These are phyloP conservation scores for Colletotrichum scovillei DNA, from an alignment of 2,329 filamentous ascomycete genomes.

Conservation along the genomic window DNA sequence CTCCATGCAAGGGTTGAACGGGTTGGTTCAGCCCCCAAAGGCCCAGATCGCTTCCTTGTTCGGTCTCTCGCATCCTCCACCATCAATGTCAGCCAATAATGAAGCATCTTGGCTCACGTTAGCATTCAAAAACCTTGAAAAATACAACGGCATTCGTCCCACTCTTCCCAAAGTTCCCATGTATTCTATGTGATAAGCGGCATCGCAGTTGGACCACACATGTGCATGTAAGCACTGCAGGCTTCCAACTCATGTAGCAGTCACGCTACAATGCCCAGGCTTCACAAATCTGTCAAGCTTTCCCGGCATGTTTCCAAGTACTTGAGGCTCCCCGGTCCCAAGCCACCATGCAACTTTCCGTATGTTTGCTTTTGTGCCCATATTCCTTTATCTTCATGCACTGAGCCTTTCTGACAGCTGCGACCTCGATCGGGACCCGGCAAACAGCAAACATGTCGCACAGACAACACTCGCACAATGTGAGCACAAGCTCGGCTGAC, in stretches of 20 bases:
- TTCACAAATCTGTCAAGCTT: slow-evolving; percentile 18
- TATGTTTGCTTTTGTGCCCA: background rate
- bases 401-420: background rate
- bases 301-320: slow-evolving; percentile 10
- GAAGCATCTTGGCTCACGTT: slow-evolving; percentile 14
- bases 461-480: slow-evolving; percentile 30
- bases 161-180: background rate
- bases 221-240: slow-evolving; percentile 11
- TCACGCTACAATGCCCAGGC: background rate
- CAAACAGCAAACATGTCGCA: slow-evolving; percentile 14
- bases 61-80: background rate
- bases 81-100: background rate
- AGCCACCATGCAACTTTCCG: slow-evolving; percentile 20
- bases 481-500: slow-evolving; percentile 25
- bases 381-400: background rate
- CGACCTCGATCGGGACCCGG: background rate
- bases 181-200: slow-evolving; percentile 9
- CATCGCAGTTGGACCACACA: background rate
- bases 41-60: slow-evolving; percentile 11
- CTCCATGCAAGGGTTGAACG: slow-evolving; percentile 1
- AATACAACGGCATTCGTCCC: slow-evolving; percentile 12
- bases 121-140: slow-evolving; percentile 3
- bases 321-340: slow-evolving; percentile 9
- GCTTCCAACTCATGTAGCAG: background rate
- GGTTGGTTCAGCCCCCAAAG: slow-evolving; percentile 1